phyloP scores from a whole-genome alignment of 2,329 filamentous ascomycete genomes.

The Nemania sp. region DNA sequence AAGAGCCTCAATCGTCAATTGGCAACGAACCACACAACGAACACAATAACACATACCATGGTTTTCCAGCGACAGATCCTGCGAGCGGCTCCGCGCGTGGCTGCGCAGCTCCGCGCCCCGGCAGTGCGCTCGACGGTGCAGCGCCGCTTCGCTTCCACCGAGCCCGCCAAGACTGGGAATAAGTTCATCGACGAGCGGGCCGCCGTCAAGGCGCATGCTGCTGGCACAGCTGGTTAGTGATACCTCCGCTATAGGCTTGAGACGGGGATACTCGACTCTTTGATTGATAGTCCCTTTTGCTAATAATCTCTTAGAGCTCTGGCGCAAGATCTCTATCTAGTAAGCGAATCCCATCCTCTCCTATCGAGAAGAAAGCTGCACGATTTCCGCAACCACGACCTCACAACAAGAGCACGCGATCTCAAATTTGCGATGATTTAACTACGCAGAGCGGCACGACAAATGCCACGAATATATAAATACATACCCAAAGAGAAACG shows the following conservation, averaged over 20 bases:
- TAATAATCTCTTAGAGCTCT: slow-evolving; percentile 68
- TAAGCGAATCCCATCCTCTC: slow-evolving; percentile 58
- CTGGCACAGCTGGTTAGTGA: slow-evolving; percentile 77
- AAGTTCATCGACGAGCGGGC: slow-evolving; percentile 90
- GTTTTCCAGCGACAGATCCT: slow-evolving; percentile 63
- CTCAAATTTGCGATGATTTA: no score
- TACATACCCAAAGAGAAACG: no score
- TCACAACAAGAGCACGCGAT: no score
- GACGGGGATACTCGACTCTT: not conserved
- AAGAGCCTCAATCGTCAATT: slow-evolving; percentile 28
- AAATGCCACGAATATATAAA: no score
- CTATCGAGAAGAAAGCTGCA: slow-evolving; percentile 1
- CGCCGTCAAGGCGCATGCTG: slow-evolving; percentile 89
- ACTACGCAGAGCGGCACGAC: no score
- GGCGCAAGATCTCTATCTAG: slow-evolving; percentile 96
- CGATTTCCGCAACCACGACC: not conserved
- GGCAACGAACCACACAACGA: slow-evolving; percentile 43
- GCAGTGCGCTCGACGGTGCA: slow-evolving; percentile 61
- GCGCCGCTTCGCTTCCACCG: slow-evolving; percentile 74
- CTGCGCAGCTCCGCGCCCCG: slow-evolving; percentile 59
- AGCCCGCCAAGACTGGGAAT: no score
- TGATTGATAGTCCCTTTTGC: slow-evolving; percentile 38
- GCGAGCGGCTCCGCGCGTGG: slow-evolving; percentile 65
- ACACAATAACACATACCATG: slow-evolving; percentile 49
- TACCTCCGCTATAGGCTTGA: not conserved